Percentiles rank a stretch among this genome's conserved stretches.
Conservation (phyloP, 176 grass and related monocot genomes). For the Oryza punctata region DNA sequence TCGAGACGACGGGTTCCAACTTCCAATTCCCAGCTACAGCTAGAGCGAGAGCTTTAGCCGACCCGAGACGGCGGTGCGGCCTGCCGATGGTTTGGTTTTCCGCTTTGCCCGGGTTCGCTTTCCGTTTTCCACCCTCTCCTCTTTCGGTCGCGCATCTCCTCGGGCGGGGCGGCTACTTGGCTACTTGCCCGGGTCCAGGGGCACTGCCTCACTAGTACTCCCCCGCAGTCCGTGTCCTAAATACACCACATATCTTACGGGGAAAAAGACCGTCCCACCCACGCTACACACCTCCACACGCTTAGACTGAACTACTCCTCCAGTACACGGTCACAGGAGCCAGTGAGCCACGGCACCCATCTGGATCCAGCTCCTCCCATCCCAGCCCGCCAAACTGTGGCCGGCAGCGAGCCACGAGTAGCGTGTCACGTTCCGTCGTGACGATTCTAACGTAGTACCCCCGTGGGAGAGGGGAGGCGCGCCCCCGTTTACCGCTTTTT, state of each 20-base stretch:
- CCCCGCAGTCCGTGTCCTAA: background rate
- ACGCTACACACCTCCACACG: background rate
- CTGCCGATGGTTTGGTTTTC: background rate
- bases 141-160: slow-evolving; percentile 20
- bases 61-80: background rate
- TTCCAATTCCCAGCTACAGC: background rate
- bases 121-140: background rate
- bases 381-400: background rate
- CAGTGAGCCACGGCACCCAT: background rate
- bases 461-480: no score
- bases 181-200: slow-evolving; percentile 23
- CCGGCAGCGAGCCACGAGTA: background rate
- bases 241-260: background rate
- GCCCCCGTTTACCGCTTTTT: background rate
- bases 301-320: no score
- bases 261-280: slow-evolving; percentile 30
- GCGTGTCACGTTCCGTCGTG: background rate
- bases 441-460: background rate
- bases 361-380: background rate
- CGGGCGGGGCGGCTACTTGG: slow-evolving; percentile 26
- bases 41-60: background rate
- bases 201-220: no score
- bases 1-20: slow-evolving; percentile 20
- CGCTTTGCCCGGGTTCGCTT: background rate
- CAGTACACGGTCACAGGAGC: background rate